Base-by-base conservation (phyloP, 345 rosid species). In the Erysimum cheiranthoides region DNA sequence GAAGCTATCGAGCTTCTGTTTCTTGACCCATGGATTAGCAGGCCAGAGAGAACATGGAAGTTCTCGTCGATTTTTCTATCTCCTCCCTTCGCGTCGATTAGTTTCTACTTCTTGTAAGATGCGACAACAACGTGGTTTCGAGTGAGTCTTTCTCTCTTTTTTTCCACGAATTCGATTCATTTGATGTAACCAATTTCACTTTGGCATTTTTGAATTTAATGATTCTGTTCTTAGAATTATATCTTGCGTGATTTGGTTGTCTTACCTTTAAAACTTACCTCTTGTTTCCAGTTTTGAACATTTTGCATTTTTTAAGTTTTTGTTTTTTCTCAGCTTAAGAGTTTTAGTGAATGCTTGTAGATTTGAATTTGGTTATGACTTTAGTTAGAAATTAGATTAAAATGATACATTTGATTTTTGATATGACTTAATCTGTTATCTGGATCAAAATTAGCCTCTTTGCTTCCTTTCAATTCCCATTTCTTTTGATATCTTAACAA, bases 21-120 rank as follows among this genome's bases (percentile, higher is more conserved):
- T 85, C 64, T 52, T 85, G 14, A 78, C 78, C 61, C 82, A 82
- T 18, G 85, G 91, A 10, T 66, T 79, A 36, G 47, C 76, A 9
- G 78, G 74, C 8, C 56, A 78, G 25, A 58, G 42, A 38, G 59
- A 80, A 64, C 74, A 68, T 45, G 35, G 61, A 7, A 80, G 40
- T 60, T 61, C 70, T 7, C 74, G 80, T 11, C 73, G 84, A 16
- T 80, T 82, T 79, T 70, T 83, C 56, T 62, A 68, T 66, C 70
- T 78, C 14, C 70, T 78, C 14, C 77, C 89, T 69, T 80, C 86
- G 6, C 81, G 67, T 17, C 78, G 84, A 9, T 83, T 75, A 2
- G 85, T 82, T 31, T 89, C 89, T n/a, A 84, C 86, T 83, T 85
- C 89, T 35, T 94, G 91, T 76, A 90, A 83, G 75, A 84, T 88